Evolutionary conservation across 2,329 filamentous ascomycete genomes (phyloP), one percentile per base, ranked within the genome.

Genomic region (Fusarium redolens): DNA sequence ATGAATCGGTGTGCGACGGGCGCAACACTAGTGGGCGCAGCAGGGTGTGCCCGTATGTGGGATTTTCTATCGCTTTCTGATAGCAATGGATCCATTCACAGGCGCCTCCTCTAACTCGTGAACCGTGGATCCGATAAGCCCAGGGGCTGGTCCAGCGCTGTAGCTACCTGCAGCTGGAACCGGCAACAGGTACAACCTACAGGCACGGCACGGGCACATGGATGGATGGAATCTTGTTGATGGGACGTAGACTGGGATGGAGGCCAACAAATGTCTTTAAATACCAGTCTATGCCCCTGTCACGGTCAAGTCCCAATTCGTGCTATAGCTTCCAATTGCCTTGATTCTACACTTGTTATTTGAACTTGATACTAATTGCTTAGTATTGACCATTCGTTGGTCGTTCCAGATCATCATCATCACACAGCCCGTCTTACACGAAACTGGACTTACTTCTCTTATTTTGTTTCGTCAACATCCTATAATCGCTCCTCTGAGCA

Each of bases 1-100:
- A 70, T 71, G 69, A 74, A 72, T 71, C 74, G 72, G 74, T 73
- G 73, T 72, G 63, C 64, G 65, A 68, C 75, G 76, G 76, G 74
- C 76, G 76, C 76, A 76, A 68, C 58, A 51, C 45, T 65, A 51
- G 70, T 67, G 56, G 71, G 68, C 71, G 67, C 59, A 68, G 51
- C 48, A 68, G 63, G 65, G 64, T 62, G 52, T 70, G 68, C 64
- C 68, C 65, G 68, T 75, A 38, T 43, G 33, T 52, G 64, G 65
- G 62, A 67, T 70, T 62, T 51, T 66, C 61, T 72, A 56, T 72
- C 67, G 62, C 69, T 73, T 55, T 74, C 56, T 69, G 66, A 75
- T 74, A 74, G 72, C 72, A 64, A 65, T 65, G 63, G 41, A 69
- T 64, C 58, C 64, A 63, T 68, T 37, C 51, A 47, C 47, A 62